Evolutionary conservation across 2,329 filamentous ascomycete genomes (phyloP).

Genomic region (Penicillium sp.): DNA sequence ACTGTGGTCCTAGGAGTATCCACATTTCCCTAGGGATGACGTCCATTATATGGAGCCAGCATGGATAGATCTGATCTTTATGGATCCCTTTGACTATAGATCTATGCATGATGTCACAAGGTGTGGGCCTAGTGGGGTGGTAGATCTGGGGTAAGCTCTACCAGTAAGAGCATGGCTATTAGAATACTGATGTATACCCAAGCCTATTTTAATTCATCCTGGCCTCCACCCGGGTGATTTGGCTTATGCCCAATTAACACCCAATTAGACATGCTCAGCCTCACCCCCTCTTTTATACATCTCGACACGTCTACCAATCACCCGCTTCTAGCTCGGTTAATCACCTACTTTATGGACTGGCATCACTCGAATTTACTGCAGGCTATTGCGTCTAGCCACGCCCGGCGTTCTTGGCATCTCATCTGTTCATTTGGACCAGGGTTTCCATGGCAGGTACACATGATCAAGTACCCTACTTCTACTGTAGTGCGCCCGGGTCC

Average conservation of each 20-base stretch:
- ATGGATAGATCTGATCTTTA: not conserved
- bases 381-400: no score
- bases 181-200: not conserved
- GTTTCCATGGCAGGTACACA: no score
- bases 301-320: no score
- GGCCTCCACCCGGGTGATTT: not conserved
- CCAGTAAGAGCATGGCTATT: not conserved
- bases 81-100: not conserved
- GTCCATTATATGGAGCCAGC: not conserved
- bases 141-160: not conserved
- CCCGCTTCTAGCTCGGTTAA: no score
- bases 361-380: no score
- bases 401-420: no score
- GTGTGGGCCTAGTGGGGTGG: not conserved
- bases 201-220: not conserved
- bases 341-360: not conserved
- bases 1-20: not conserved
- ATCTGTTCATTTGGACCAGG: no score
- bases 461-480: no score
- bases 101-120: not conserved
- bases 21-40: not conserved
- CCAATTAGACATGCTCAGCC: not conserved
- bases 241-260: not conserved
- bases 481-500: no score
- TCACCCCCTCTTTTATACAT: not conserved